phyloP scores from a whole-genome alignment of 2,329 filamentous ascomycete species.

The Penicillium brevicompactum region DNA sequence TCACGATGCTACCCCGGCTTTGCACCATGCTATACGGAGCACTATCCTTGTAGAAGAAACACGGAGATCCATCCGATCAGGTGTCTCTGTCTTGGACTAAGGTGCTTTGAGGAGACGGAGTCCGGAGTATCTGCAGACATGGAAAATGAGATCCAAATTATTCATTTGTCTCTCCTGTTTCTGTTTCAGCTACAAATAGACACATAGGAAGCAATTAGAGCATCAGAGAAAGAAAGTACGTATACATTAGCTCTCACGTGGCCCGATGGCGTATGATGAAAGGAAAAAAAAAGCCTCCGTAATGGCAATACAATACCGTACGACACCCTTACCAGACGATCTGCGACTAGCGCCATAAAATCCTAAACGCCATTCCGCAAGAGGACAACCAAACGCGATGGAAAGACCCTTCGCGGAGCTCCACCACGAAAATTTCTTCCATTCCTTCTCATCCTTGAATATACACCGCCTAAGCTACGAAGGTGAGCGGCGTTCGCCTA shows the following conservation, averaged over 20 bases:
- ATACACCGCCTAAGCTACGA: conserved; percentile 11
- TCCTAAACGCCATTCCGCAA: conserved; percentile 19
- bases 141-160: not conserved
- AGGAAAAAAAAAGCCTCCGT: not conserved
- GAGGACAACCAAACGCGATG: conserved; percentile 22
- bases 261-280: conserved; percentile 6
- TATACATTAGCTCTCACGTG: conserved; percentile 1
- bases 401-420: conserved; percentile 17
- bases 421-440: conserved; percentile 18
- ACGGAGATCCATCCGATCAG: conserved; percentile 16
- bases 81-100: conserved; percentile 9
- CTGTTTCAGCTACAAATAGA: not conserved
- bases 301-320: conserved; percentile 5
- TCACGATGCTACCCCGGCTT: conserved; percentile 13
- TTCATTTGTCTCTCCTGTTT: not conserved
- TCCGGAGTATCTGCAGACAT: not conserved
- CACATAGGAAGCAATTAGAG: not conserved
- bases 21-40: conserved; percentile 2
- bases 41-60: not conserved
- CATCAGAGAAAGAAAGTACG: not conserved
- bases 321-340: conserved; percentile 8
- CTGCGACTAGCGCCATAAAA: conserved; percentile 13
- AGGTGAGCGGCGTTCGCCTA: not conserved
- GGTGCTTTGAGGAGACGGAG: not conserved
- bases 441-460: conserved; percentile 1